Evolutionary conservation across 257 asterid genomes (phyloP).

Genomic region (Lycium ferocissimum): DNA sequence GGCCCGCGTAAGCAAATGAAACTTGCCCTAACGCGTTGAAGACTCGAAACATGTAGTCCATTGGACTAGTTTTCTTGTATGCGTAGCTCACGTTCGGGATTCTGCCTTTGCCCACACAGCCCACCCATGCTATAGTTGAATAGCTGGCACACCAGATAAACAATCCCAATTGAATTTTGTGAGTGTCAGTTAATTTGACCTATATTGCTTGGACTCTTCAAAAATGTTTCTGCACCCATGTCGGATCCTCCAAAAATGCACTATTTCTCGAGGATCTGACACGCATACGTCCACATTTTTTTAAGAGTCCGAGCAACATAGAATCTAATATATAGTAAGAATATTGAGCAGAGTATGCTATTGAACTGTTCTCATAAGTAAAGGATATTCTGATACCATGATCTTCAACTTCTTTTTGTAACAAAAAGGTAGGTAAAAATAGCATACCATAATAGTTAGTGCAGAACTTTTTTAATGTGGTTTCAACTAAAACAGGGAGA

Average conservation of each 20-base stretch:
- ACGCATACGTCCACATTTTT: not conserved
- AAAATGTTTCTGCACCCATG: not conserved
- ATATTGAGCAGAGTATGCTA: too few relatives aligned
- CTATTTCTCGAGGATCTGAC: not conserved
- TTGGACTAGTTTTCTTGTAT: conserved; percentile 58
- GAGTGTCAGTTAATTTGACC: not conserved
- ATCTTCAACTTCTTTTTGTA: not conserved
- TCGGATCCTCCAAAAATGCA: not conserved
- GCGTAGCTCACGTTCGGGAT: conserved; percentile 68
- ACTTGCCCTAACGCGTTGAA: conserved; percentile 81
- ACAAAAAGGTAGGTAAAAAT: not conserved
- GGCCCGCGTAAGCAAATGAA: conserved; percentile 89
- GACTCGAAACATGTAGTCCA: conserved; percentile 68
- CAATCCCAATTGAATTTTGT: not conserved
- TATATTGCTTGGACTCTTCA: not conserved
- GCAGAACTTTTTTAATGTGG: not conserved
- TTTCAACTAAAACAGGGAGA: too few relatives aligned
- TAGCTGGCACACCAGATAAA: conserved; percentile 49
- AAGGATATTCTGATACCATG: not conserved
- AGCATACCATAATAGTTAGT: not conserved
- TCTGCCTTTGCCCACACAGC: conserved; percentile 67
- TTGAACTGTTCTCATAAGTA: not conserved
- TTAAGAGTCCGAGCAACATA: not conserved
- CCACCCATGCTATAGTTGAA: conserved; percentile 88
- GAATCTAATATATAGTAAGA: too few relatives aligned